Evolutionary conservation across 176 grass and related monocot genomes (phyloP).

Genomic region (Zea mays): DNA sequence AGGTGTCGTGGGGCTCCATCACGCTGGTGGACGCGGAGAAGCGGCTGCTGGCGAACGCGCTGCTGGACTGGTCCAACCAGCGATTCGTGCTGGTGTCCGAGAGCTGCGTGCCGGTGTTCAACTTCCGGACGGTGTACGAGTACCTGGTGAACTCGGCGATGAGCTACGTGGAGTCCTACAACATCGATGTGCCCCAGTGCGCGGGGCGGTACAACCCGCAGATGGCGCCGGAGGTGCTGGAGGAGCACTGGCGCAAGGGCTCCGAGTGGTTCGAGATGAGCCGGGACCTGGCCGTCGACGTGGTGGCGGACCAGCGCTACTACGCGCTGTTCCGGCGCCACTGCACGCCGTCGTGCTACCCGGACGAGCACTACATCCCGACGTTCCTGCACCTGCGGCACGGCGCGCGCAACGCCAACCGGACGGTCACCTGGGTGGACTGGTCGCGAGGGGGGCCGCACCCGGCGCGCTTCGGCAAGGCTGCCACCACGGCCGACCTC

Average conservation of each 20-base stretch:
- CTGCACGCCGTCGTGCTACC: constrained; percentile 64
- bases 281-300: constrained; percentile 57
- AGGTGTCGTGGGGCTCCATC: constrained; percentile 63
- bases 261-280: constrained; percentile 79
- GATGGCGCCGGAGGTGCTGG: constrained; percentile 56
- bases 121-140: constrained; percentile 62
- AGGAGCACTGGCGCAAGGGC: constrained; percentile 61
- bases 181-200: constrained; percentile 53
- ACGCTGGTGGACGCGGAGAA: constrained; percentile 71
- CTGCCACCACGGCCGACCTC: constrained; percentile 34
- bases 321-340: constrained; percentile 49
- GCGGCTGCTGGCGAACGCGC: constrained; percentile 63
- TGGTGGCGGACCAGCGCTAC: constrained; percentile 51
- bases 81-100: constrained; percentile 61
- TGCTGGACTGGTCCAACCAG: constrained; percentile 59
- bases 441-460: constrained; percentile 68
- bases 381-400: constrained; percentile 49
- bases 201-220: constrained; percentile 53
- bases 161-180: constrained; percentile 63
- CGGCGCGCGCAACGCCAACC: constrained; percentile 52
- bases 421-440: constrained; percentile 65
- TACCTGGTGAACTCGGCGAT: constrained; percentile 56
- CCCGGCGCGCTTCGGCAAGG: constrained; percentile 50
- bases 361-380: constrained; percentile 73
- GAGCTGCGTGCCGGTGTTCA: constrained; percentile 62